phyloP scores from a whole-genome alignment of 805 yeast species.

The Phaffomyces opuntiae region DNA sequence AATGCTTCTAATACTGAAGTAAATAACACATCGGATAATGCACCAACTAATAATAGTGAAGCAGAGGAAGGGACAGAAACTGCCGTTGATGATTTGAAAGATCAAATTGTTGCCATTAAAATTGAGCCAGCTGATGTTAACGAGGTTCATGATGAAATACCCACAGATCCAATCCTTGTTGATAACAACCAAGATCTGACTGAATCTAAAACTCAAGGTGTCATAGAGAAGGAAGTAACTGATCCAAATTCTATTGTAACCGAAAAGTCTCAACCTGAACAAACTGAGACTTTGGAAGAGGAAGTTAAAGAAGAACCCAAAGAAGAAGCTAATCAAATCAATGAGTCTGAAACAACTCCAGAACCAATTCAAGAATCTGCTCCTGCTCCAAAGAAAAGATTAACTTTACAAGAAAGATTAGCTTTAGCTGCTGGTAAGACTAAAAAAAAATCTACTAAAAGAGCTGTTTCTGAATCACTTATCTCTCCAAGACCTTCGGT shows the following conservation, averaged over 20 bases:
- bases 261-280: background rate
- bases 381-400: slow-evolving; percentile 42
- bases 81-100: too few species aligned
- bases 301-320: background rate
- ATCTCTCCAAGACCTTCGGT: slow-evolving; percentile 1
- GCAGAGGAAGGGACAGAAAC: too few species aligned
- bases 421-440: slow-evolving; percentile 63
- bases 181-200: too few species aligned
- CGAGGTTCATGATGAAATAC: too few species aligned
- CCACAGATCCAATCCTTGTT: too few species aligned
- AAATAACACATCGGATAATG: too few species aligned
- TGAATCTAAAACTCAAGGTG: too few species aligned
- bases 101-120: too few species aligned
- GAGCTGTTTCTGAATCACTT: background rate
- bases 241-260: background rate
- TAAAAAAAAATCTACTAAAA: slow-evolving; percentile 16
- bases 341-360: background rate
- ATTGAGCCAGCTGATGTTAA: too few species aligned
- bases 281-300: background rate
- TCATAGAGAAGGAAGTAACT: background rate
- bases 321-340: background rate
- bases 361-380: background rate
- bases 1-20: too few species aligned
- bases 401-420: slow-evolving; percentile 78
- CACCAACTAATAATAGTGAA: too few species aligned